Percentiles rank a stretch among this genome's conserved stretches.
Conservation (phyloP, 768 basidiomycete species). For the Mycena kentingensis region DNA sequence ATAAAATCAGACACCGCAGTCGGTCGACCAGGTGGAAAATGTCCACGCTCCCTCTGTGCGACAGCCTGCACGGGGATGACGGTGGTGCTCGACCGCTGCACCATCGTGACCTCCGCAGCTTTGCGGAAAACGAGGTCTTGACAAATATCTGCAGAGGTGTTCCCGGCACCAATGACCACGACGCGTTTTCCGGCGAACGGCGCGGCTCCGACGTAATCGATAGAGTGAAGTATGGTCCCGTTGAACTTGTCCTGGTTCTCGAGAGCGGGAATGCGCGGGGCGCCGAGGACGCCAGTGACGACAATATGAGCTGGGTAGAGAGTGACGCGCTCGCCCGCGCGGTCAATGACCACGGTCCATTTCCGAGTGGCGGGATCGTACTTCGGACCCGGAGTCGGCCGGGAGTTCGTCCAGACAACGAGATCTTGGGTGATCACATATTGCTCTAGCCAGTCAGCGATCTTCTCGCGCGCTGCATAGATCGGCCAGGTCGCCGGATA, state of each 20-base stretch:
- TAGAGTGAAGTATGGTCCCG: conserved; percentile 36
- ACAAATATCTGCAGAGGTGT: conserved; percentile 40
- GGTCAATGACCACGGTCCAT: conserved; percentile 38
- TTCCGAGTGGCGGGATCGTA: conserved; percentile 33
- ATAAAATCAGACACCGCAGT: conserved; percentile 28
- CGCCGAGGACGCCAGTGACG: conserved; percentile 40
- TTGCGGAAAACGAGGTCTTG: conserved; percentile 37
- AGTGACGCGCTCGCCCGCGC: conserved; percentile 28
- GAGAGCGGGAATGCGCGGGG: conserved; percentile 33
- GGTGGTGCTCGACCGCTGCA: conserved; percentile 43
- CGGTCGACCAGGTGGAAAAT: conserved; percentile 24
- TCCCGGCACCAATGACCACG: conserved; percentile 43
- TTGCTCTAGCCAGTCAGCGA: conserved; percentile 48
- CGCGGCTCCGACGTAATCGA: conserved; percentile 29
- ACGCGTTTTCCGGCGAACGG: conserved; percentile 35
- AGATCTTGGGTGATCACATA: conserved; percentile 45
- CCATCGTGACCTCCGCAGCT: conserved; percentile 40
- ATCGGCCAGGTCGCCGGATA: conserved; percentile 43
- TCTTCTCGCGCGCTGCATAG: conserved; percentile 43
- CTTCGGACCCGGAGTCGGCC: conserved; percentile 31
- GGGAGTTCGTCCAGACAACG: conserved; percentile 43
- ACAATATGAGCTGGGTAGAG: conserved; percentile 43
- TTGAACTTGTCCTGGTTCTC: conserved; percentile 29
- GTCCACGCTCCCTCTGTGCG: neutral
- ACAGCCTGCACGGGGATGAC: conserved; percentile 25